Percentiles rank a stretch among this genome's conserved stretches.
Conservation (phyloP, 768 basidiomycete species). For the Cystofilobasidium capitatum region DNA sequence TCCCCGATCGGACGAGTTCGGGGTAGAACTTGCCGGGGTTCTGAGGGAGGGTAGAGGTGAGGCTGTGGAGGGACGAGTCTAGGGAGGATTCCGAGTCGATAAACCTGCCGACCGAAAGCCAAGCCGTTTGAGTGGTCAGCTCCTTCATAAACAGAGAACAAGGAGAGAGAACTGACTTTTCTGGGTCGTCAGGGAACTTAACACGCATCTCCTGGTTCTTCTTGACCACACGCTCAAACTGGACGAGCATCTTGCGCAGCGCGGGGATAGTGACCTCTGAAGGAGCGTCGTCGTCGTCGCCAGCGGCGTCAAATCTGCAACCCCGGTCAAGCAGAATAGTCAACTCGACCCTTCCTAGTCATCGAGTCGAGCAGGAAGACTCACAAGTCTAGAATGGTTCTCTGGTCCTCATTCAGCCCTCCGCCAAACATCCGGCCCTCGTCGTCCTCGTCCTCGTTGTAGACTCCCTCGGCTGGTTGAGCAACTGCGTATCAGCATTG, state of each 20-base stretch:
- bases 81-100: conserved; percentile 98
- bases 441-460: conserved; percentile 70
- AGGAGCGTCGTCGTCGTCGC: conserved; percentile 55
- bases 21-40: conserved; percentile 73
- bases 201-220: conserved; percentile 95
- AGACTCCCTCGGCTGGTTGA: conserved; percentile 80
- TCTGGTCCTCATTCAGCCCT: conserved; percentile 83
- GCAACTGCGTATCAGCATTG: conserved; percentile 58
- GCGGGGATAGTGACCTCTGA: conserved; percentile 62
- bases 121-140: too few species aligned
- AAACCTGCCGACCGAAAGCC: conserved; percentile 52
- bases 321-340: background rate
- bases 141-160: background rate
- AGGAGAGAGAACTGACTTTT: conserved; percentile 52
- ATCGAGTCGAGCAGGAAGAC: background rate
- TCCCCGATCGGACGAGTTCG: conserved; percentile 70
- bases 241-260: conserved; percentile 62
- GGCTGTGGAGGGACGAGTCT: conserved; percentile 74
- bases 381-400: conserved; percentile 74
- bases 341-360: background rate
- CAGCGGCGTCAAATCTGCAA: conserved; percentile 56
- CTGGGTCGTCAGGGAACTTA: conserved; percentile 85
- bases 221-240: conserved; percentile 77
- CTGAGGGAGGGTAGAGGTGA: conserved; percentile 52
- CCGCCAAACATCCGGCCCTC: conserved; percentile 91